These are phyloP conservation scores for Cladosporium sp. DNA, from an alignment of 2,329 filamentous ascomycete genomes.

Conservation along the genomic window DNA sequence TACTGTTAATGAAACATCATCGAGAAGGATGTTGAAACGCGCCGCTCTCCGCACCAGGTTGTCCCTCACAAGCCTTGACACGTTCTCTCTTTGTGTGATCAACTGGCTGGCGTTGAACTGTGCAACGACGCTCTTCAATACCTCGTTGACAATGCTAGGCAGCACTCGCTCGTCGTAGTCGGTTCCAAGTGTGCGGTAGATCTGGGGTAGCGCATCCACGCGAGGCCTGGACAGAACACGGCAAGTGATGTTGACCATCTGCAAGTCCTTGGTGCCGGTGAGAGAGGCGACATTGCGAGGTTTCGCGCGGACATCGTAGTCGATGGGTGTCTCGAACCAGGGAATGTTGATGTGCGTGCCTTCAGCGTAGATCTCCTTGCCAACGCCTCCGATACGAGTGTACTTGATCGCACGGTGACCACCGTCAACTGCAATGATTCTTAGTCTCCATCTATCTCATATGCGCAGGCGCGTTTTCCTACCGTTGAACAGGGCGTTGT, in stretches of 20 bases:
- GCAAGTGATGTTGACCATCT: slow-evolving; percentile 99
- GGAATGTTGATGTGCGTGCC: slow-evolving; percentile 93
- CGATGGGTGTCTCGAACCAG: slow-evolving; percentile 95
- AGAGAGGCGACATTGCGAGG: slow-evolving; percentile 95
- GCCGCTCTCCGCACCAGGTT: slow-evolving; percentile 89
- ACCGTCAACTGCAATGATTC: slow-evolving; percentile 69
- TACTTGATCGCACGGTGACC: slow-evolving; percentile 99
- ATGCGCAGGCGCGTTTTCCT: slow-evolving; percentile 26
- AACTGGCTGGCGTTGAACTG: slow-evolving; percentile 98
- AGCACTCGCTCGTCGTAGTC: slow-evolving; percentile 98
- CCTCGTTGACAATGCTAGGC: slow-evolving; percentile 98
- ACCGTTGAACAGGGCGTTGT: slow-evolving; percentile 71
- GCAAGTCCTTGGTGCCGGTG: slow-evolving; percentile 97
- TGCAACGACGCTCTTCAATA: slow-evolving; percentile 96
- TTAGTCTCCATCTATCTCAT: slow-evolving; percentile 13
- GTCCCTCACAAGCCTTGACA: slow-evolving; percentile 85
- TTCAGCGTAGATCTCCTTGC: slow-evolving; percentile 95
- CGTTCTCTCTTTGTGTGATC: slow-evolving; percentile 98
- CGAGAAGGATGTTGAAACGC: slow-evolving; percentile 94
- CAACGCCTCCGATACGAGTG: slow-evolving; percentile 80
- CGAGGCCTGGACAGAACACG: slow-evolving; percentile 94
- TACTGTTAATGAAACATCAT: slow-evolving; percentile 89
- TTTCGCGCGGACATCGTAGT: slow-evolving; percentile 97
- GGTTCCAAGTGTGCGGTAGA: slow-evolving; percentile 90
- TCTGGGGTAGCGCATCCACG: slow-evolving; percentile 86